These are phyloP conservation scores for Suillus sp. DNA, from an alignment of 768 basidiomycete species.

Conservation along the genomic window DNA sequence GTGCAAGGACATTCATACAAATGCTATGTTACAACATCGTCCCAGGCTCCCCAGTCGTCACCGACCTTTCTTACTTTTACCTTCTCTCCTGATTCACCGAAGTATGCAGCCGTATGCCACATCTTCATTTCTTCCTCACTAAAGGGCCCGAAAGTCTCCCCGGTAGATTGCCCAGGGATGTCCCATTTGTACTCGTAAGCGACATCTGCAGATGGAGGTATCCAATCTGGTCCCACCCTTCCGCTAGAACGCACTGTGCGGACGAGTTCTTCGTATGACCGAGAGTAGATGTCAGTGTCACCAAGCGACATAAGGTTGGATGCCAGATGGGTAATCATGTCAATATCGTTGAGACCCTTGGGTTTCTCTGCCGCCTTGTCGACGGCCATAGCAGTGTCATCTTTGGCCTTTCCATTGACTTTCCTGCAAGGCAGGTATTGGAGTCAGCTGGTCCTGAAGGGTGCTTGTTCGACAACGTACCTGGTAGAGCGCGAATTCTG, in stretches of 20 bases:
- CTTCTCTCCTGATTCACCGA: slow-evolving; percentile 76
- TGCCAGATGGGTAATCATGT: slow-evolving; percentile 80
- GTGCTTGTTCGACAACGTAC: slow-evolving; percentile 18
- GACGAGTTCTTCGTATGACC: slow-evolving; percentile 83
- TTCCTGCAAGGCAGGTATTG: slow-evolving; percentile 20
- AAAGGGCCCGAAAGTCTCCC: slow-evolving; percentile 77
- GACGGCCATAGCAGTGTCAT: slow-evolving; percentile 47
- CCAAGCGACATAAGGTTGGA: slow-evolving; percentile 88
- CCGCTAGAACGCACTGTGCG: slow-evolving; percentile 74
- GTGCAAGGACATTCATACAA: background rate
- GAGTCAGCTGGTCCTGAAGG: background rate
- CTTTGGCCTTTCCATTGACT: slow-evolving; percentile 34
- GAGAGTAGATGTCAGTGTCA: slow-evolving; percentile 84
- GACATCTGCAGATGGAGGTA: slow-evolving; percentile 72
- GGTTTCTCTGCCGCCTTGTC: slow-evolving; percentile 41
- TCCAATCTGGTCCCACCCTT: slow-evolving; percentile 66
- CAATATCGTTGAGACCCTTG: slow-evolving; percentile 58
- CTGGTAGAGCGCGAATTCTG: slow-evolving; percentile 35
- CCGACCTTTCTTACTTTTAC: slow-evolving; percentile 69
- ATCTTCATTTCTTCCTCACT: slow-evolving; percentile 74
- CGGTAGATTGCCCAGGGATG: slow-evolving; percentile 49
- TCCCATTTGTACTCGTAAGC: slow-evolving; percentile 86
- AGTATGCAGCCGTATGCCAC: slow-evolving; percentile 83
- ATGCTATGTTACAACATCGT: slow-evolving; percentile 53
- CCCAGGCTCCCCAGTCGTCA: slow-evolving; percentile 77